Conservation (phyloP, 768 basidiomycete species). For the Suillus americanus region DNA sequence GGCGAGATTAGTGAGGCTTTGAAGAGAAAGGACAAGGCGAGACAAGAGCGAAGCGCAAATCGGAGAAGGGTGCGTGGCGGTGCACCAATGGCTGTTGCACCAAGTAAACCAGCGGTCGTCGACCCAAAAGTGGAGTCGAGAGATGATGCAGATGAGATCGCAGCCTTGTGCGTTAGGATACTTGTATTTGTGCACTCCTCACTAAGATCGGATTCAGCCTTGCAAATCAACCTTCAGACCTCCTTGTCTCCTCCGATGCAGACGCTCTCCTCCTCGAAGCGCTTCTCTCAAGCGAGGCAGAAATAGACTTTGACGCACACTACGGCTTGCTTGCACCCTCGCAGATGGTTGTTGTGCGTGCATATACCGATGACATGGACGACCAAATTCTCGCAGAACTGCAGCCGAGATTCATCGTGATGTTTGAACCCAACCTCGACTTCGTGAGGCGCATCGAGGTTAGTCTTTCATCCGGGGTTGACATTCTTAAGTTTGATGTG, state of each 20-base stretch:
- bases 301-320: constrained; percentile 65
- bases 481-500: neutral
- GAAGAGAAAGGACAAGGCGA: constrained; percentile 72
- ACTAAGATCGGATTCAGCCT: constrained; percentile 12
- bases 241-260: constrained; percentile 13
- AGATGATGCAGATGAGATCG: constrained; percentile 41
- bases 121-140: constrained; percentile 11
- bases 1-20: constrained; percentile 67
- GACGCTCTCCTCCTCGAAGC: constrained; percentile 25
- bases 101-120: constrained; percentile 13
- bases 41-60: constrained; percentile 56
- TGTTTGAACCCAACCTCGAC: constrained; percentile 94
- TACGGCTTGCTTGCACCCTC: constrained; percentile 81
- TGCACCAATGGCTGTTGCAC: constrained; percentile 33
- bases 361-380: constrained; percentile 91
- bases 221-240: constrained; percentile 20
- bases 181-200: neutral
- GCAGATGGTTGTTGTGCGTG: constrained; percentile 80
- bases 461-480: constrained; percentile 17
- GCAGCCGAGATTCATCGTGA: constrained; percentile 87
- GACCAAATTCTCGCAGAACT: constrained; percentile 86
- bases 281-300: constrained; percentile 34
- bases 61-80: constrained; percentile 80
- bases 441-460: constrained; percentile 94
- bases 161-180: constrained; percentile 51